Conservation (phyloP, 371 early-diverging fungal genomes). For the Circinella umbellata region DNA sequence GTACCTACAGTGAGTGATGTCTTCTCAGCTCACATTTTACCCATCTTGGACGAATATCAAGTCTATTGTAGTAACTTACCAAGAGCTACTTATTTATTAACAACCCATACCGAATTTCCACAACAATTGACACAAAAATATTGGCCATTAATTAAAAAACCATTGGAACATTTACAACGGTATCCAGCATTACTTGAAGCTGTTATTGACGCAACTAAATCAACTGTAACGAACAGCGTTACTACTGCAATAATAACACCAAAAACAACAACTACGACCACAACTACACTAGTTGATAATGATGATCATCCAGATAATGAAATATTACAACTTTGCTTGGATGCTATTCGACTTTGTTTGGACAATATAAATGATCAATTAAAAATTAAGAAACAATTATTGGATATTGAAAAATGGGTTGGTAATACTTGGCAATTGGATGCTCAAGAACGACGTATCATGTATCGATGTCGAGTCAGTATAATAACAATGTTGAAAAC, state of each 20-base stretch:
- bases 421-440: constrained; percentile 1
- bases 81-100: not conserved
- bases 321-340: not conserved
- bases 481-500: not conserved
- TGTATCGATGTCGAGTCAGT: not conserved
- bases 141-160: not conserved
- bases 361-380: not conserved
- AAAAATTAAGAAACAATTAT: not conserved
- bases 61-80: constrained; percentile 2
- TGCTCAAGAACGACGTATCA: not conserved
- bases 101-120: not conserved
- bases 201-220: not conserved
- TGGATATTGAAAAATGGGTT: constrained; percentile 5
- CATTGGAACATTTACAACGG: constrained; percentile 2
- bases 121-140: not conserved
- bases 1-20: constrained; percentile 3
- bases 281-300: too few relatives aligned
- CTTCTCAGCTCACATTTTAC: not conserved
- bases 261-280: too few relatives aligned
- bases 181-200: not conserved
- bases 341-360: not conserved
- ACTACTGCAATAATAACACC: too few relatives aligned
- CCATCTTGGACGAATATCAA: not conserved
- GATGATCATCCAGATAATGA: constrained; percentile 2
- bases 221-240: too few relatives aligned